These are phyloP conservation scores for Ophiostoma sp. DNA, from an alignment of 2,329 filamentous ascomycete species.

Conservation along the genomic window DNA sequence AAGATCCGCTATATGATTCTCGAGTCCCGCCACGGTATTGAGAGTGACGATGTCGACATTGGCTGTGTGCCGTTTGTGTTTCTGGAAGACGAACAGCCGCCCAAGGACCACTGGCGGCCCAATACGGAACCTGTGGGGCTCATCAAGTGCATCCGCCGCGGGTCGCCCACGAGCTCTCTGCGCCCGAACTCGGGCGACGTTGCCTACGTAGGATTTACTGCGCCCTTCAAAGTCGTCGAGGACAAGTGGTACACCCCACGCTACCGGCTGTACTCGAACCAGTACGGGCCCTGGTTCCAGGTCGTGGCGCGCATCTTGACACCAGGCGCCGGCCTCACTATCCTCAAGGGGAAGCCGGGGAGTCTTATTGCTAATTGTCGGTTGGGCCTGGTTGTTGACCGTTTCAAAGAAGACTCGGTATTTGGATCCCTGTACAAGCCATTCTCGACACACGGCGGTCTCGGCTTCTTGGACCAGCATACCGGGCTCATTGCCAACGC, in stretches of 20 bases:
- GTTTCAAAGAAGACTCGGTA: background rate
- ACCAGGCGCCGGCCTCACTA: conserved; percentile 24
- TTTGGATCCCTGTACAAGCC: background rate
- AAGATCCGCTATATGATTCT: conserved; percentile 1
- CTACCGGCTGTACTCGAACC: conserved; percentile 15
- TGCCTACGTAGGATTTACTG: conserved; percentile 23
- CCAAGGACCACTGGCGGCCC: background rate
- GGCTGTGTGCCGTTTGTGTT: conserved; percentile 20
- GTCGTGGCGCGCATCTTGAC: conserved; percentile 26
- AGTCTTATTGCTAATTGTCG: conserved; percentile 7
- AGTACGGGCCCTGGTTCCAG: conserved; percentile 20
- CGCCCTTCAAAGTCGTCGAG: background rate
- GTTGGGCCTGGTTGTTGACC: background rate
- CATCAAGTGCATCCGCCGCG: conserved; percentile 18
- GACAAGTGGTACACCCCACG: background rate
- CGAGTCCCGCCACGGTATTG: background rate
- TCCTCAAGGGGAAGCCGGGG: background rate
- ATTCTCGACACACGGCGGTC: conserved; percentile 15
- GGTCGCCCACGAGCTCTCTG: background rate
- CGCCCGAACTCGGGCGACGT: background rate
- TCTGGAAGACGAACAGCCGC: conserved; percentile 15
- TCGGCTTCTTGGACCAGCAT: background rate
- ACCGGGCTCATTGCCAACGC: background rate
- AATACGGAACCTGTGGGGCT: background rate
- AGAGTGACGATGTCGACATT: background rate